Base-by-base conservation (phyloP, 441 rosid species). In the Melastoma candidum region DNA sequence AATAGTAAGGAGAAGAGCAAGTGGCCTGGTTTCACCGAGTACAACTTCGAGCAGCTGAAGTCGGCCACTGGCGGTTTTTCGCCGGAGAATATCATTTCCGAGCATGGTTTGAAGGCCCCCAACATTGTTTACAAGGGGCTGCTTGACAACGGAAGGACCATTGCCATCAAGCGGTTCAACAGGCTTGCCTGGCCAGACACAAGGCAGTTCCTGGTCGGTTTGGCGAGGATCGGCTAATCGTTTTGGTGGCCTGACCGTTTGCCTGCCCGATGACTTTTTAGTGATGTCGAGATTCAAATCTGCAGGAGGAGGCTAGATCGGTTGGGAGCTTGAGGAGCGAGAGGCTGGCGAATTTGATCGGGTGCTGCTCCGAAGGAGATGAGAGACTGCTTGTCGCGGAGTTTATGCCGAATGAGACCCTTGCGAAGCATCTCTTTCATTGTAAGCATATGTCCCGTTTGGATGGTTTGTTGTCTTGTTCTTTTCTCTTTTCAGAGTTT, bases 341-440 rank as follows among this genome's bases (percentile, higher is more conserved):
- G 29, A 49, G 81, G 47, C 58, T 83, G 58, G 81, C 81, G 44
- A 83, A 78, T 73, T 66, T 83, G 61, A 73, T 80, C 12, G 87
- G 87, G 8, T 80, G 87, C 54, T 83, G 90, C 64, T 68, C 54
- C 11, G 83, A 80, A 68, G 81, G 78, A 9, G 83, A 83, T 6
- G 87, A 83, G 73, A 75, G 86, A 53, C 48, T 83, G 68, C 75
- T 83, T 22, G 82, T 83, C 12, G 74, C 90, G 0, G 86, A 83
- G 79, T 83, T 80, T 56, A 77, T 77, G 90, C 79, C 90, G 36
- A 65, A 80, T 11, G 84, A 83, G 51, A 83, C 87, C 2, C 77
- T 83, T 41, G 87, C 87, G 1, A 83, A 78, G 67, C 90, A 83
- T 71, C 79, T 83, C 39, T 83, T 83, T 47, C 90, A 83, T 64